Base-by-base conservation (phyloP, 768 basidiomycete species). In the Leucosporidium scottii region DNA sequence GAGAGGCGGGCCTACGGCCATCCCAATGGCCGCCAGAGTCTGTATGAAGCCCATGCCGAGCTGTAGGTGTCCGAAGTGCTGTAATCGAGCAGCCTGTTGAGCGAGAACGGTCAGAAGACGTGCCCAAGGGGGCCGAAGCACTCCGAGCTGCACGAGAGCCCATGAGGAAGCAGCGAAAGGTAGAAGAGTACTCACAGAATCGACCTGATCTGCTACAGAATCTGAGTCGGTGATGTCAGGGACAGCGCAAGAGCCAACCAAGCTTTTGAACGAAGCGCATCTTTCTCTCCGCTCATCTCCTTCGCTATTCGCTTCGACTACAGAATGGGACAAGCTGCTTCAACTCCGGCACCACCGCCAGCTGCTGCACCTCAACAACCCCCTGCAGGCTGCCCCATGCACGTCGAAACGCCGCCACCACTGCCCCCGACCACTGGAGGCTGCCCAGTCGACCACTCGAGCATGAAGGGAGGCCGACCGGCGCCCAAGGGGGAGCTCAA, bases 401-500 rank as follows among this genome's bases (percentile, higher is more conserved):
- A 76, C 71, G 48, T 67, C 9, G 10, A 59, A 25, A 7, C 49
- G 10, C 30, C 54, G 28, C 65, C 66, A 10, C 58, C 69, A 44
- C 28, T 5, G 4, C 36, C 64, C 36, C 47, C 54, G n/a, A 3
- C 59, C 13, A 30, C 27, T 69, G 67, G 44, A 67, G 56, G 25
- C 65, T 72, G 67, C 64, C 66, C 64, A 60, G 64, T 27, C n/a
- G 44, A 1, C n/a, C 49, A 2, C 31, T 21, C 30, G 60, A 30
- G 18, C 34, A 3, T 49, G 39, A 44, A 44, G 39, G 39, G 39
- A 44, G 39, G 39, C 8, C 39, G 25, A 25, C 48, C 30, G 17
- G 69, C 68, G 3, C 58, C 61, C 1, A 39, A 50, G 3, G 74
- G 66, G 27, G 67, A 70, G 17, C 77, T 93, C 62, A 89, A 90